These are phyloP conservation scores for Candolleomyces eurysporus DNA, from an alignment of 768 basidiomycete genomes.

Conservation along the genomic window DNA sequence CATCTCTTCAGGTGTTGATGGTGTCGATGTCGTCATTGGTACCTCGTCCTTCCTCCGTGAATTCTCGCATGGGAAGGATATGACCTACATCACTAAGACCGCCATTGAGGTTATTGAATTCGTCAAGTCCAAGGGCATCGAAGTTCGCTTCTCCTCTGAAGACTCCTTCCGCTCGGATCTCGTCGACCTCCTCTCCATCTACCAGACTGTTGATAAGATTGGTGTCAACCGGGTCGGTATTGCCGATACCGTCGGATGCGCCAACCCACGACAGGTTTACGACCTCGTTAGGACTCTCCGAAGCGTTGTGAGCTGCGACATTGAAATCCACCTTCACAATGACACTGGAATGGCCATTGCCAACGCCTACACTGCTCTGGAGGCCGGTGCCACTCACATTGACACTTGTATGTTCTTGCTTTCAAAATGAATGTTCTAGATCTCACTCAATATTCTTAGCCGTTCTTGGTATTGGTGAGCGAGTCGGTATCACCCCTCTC, in stretches of 20 bases:
- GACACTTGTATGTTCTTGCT: constrained; percentile 74
- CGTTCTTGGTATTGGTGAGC: constrained; percentile 96
- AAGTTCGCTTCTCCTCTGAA: constrained; percentile 99
- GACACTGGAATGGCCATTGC: constrained; percentile 99
- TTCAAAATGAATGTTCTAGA: background rate
- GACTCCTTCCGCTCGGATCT: constrained; percentile 99
- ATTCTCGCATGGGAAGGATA: constrained; percentile 99
- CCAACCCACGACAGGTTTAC: constrained; percentile 97
- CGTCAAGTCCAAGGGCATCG: constrained; percentile 99
- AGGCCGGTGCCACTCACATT: constrained; percentile 98
- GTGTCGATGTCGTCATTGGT: constrained; percentile 98
- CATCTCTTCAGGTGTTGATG: constrained; percentile 78
- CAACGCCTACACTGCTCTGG: constrained; percentile 96
- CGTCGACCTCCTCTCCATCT: constrained; percentile 96
- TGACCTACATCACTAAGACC: constrained; percentile 98
- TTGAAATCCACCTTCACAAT: constrained; percentile 97
- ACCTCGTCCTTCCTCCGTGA: constrained; percentile 99
- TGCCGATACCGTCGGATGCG: constrained; percentile 98
- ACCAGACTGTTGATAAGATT: constrained; percentile 99
- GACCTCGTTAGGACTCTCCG: constrained; percentile 95
- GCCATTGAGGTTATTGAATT: constrained; percentile 98
- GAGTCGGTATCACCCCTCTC: constrained; percentile 97
- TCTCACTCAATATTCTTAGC: constrained; percentile 41
- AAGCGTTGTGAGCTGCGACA: constrained; percentile 96
- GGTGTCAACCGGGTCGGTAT: constrained; percentile 99